These are phyloP conservation scores for Tricholoma terreum DNA, from an alignment of 768 basidiomycete species.

Conservation along the genomic window DNA sequence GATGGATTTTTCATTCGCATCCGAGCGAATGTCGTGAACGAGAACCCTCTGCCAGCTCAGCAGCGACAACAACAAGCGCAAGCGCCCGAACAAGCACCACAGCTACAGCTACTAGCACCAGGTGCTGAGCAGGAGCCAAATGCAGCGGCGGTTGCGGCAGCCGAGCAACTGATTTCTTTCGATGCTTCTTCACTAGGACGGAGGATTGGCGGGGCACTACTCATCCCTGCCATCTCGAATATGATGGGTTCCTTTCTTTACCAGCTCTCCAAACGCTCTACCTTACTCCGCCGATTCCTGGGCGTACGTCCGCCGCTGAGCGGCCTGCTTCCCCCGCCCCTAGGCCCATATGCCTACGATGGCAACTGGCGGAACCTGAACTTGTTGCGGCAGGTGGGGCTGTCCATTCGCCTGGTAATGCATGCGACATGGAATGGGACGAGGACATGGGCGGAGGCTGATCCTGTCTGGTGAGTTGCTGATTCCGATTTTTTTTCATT, in stretches of 20 bases:
- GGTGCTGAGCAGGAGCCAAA: slow-evolving; percentile 37
- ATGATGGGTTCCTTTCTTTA: slow-evolving; percentile 62
- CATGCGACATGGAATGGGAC: slow-evolving; percentile 54
- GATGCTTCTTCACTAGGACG: slow-evolving; percentile 62
- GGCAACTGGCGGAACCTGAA: slow-evolving; percentile 21
- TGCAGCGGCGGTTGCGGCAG: slow-evolving; percentile 44
- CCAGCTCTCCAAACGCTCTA: slow-evolving; percentile 46
- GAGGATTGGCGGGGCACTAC: slow-evolving; percentile 63
- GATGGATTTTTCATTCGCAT: slow-evolving; percentile 34
- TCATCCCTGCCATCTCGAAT: slow-evolving; percentile 64
- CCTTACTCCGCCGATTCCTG: slow-evolving; percentile 38
- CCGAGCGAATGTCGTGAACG: slow-evolving; percentile 22
- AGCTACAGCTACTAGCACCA: slow-evolving; percentile 15
- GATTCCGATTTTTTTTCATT: slow-evolving; percentile 15
- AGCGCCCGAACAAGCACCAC: not conserved
- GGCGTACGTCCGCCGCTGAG: slow-evolving; percentile 27
- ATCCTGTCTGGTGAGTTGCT: slow-evolving; percentile 78
- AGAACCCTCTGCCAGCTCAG: slow-evolving; percentile 14
- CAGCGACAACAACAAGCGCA: slow-evolving; percentile 3
- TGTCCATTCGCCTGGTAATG: slow-evolving; percentile 36
- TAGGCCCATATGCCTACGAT: slow-evolving; percentile 10
- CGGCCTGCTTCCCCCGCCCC: slow-evolving; percentile 12
- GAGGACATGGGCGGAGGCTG: slow-evolving; percentile 59
- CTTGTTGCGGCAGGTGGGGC: slow-evolving; percentile 23
- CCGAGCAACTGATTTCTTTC: slow-evolving; percentile 56